phyloP scores from a whole-genome alignment of 2,329 filamentous ascomycete genomes.

The Graphiopsis chlorocephala region DNA sequence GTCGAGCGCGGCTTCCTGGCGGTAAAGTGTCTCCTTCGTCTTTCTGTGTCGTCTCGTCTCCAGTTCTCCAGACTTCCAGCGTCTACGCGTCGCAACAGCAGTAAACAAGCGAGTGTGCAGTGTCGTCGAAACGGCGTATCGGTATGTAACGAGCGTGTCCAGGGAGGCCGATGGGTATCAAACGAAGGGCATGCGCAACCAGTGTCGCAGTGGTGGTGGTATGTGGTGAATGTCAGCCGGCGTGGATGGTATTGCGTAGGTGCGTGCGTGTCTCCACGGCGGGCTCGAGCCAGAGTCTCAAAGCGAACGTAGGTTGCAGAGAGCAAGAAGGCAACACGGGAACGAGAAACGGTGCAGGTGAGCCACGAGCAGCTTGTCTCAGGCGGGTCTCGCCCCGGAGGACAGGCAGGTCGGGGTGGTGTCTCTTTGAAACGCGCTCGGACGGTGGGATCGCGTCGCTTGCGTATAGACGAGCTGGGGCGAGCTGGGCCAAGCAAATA shows the following conservation, averaged over 20 bases:
- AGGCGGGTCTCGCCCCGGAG: slow-evolving; percentile 14
- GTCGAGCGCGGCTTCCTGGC: slow-evolving; percentile 10
- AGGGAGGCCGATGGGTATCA: slow-evolving; percentile 10
- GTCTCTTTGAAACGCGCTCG: slow-evolving; percentile 15
- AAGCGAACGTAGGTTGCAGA: slow-evolving; percentile 7
- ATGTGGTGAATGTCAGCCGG: neutral
- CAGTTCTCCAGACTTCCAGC: slow-evolving; percentile 9
- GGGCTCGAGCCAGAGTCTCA: slow-evolving; percentile 2
- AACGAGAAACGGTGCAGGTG: slow-evolving; percentile 12
- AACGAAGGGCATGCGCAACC: slow-evolving; percentile 16
- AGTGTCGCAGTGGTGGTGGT: slow-evolving; percentile 14
- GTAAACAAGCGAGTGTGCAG: slow-evolving; percentile 12
- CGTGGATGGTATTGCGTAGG: neutral
- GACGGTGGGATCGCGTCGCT: slow-evolving; percentile 12
- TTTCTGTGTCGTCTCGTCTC: neutral
- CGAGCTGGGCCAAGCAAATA: neutral
- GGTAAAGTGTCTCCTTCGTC: neutral
- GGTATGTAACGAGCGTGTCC: slow-evolving; percentile 11
- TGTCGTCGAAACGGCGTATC: slow-evolving; percentile 9
- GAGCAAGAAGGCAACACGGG: slow-evolving; percentile 9
- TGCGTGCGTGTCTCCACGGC: slow-evolving; percentile 5
- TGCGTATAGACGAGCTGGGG: neutral
- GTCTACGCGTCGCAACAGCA: slow-evolving; percentile 2
- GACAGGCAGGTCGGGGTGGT: slow-evolving; percentile 11
- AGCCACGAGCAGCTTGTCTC: slow-evolving; percentile 14